phyloP scores from a whole-genome alignment of 225 moss, liverwort and hornwort species.

The Marchantia polymorpha region DNA sequence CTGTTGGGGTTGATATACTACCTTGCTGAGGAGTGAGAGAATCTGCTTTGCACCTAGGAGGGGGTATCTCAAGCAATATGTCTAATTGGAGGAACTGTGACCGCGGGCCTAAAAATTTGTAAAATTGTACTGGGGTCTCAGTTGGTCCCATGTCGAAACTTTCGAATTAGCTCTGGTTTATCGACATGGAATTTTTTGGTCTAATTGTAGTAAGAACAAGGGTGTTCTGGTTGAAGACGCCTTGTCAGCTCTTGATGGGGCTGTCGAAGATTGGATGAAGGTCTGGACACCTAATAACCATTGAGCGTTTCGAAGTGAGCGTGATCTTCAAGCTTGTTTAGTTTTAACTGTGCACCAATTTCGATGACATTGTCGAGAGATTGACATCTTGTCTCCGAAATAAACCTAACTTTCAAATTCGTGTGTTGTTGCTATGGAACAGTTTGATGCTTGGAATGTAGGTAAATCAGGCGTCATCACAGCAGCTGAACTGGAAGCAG shows the following conservation, averaged over 20 bases:
- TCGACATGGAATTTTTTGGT: too few relatives aligned
- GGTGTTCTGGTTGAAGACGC: neutral
- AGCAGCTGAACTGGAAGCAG: slow-evolving; percentile 58
- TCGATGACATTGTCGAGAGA: neutral
- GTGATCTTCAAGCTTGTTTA: neutral
- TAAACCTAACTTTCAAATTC: neutral
- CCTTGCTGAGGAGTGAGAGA: too few relatives aligned
- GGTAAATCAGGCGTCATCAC: slow-evolving; percentile 60
- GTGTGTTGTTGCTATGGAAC: slow-evolving; percentile 14
- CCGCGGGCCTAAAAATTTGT: too few relatives aligned
- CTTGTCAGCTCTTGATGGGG: neutral
- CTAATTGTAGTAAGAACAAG: too few relatives aligned
- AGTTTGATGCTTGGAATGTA: slow-evolving; percentile 77
- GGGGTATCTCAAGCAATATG: too few relatives aligned
- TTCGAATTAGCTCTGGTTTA: too few relatives aligned
- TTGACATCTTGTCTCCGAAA: neutral
- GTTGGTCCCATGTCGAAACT: too few relatives aligned
- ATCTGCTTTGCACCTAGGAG: too few relatives aligned
- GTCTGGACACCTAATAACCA: neutral
- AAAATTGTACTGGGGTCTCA: too few relatives aligned
- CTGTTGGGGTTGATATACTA: neutral
- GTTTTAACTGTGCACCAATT: neutral
- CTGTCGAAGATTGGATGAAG: neutral
- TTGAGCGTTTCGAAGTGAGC: neutral
- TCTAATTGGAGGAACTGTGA: too few relatives aligned